These are phyloP conservation scores for Salicornia ramosissima DNA, from an alignment of 148 eudicot genomes.

Conservation along the genomic window DNA sequence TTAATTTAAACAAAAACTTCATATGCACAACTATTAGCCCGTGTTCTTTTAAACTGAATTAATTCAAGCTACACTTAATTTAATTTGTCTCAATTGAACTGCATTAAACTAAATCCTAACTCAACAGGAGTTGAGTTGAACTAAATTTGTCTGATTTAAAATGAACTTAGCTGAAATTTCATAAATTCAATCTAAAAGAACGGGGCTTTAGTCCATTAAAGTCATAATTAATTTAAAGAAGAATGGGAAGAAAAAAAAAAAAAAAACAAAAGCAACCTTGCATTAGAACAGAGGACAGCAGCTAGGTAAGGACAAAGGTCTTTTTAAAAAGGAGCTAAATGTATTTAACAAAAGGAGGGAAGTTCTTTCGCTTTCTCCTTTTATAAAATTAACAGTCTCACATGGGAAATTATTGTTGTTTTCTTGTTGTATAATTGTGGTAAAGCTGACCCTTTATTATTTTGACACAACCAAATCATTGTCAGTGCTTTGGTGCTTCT, in stretches of 20 bases:
- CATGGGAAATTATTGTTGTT: slow-evolving; percentile 29
- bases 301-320: slow-evolving; percentile 6
- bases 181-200: no score
- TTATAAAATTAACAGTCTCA: slow-evolving; percentile 17
- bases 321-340: not conserved
- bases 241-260: not conserved
- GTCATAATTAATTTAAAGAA: no score
- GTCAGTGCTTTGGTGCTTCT: slow-evolving; percentile 4
- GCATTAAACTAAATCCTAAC: no score
- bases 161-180: no score
- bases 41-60: no score
- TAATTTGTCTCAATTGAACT: no score
- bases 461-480: slow-evolving; percentile 20
- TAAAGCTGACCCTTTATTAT: slow-evolving; percentile 28
- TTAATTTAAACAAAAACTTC: no score
- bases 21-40: not conserved
- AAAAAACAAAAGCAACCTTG: not conserved
- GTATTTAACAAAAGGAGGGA: slow-evolving; percentile 22
- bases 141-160: no score
- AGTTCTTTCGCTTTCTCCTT: slow-evolving; percentile 6
- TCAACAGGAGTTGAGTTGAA: no score
- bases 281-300: not conserved
- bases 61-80: no score
- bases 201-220: no score
- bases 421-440: slow-evolving; percentile 28